Conservation (phyloP, 208 protist genomes). For the Acanthamoeba lenticulata region DNA sequence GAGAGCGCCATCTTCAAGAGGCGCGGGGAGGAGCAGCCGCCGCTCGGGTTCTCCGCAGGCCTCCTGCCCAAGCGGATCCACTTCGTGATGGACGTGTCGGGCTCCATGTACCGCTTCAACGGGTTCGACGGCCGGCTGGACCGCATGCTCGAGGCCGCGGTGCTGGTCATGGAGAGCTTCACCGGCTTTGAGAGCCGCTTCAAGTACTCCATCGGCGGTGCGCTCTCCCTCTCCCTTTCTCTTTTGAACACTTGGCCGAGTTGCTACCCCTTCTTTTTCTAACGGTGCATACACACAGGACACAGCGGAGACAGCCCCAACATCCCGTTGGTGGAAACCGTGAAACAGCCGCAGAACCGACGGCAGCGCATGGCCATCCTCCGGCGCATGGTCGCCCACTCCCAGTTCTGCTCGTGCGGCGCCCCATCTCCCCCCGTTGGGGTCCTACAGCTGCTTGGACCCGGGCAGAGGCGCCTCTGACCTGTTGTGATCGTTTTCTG, state of each 20-base stretch:
- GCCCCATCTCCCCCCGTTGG: not conserved
- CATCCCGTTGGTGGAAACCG: conserved; percentile 78
- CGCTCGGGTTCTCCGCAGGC: too few relatives aligned
- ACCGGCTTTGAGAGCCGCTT: conserved; percentile 90
- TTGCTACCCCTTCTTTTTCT: not conserved
- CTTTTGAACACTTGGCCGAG: not conserved
- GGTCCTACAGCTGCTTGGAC: not conserved
- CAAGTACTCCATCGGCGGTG: conserved; percentile 92
- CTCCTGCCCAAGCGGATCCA: conserved; percentile 92
- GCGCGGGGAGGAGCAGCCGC: too few relatives aligned
- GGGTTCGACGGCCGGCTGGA: conserved; percentile 91
- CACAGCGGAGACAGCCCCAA: conserved; percentile 87
- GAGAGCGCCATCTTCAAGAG: too few relatives aligned
- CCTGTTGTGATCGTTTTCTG: too few relatives aligned
- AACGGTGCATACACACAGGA: too few relatives aligned
- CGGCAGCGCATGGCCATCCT: conserved; percentile 81
- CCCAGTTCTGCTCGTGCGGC: conserved; percentile 93
- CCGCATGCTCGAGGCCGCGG: conserved; percentile 90
- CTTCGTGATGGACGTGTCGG: conserved; percentile 93
- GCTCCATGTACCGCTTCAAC: conserved; percentile 94
- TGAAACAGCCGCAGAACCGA: conserved; percentile 54
- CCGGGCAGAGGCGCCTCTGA: not conserved
- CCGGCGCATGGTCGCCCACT: conserved; percentile 92
- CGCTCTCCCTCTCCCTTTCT: not conserved
- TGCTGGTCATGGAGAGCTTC: conserved; percentile 92